A percentile compares a stretch with the other conserved stretches of the same genome.
These are phyloP conservation scores for Anacardium occidentale DNA, from an alignment of 345 rosid species.

Conservation along the genomic window DNA sequence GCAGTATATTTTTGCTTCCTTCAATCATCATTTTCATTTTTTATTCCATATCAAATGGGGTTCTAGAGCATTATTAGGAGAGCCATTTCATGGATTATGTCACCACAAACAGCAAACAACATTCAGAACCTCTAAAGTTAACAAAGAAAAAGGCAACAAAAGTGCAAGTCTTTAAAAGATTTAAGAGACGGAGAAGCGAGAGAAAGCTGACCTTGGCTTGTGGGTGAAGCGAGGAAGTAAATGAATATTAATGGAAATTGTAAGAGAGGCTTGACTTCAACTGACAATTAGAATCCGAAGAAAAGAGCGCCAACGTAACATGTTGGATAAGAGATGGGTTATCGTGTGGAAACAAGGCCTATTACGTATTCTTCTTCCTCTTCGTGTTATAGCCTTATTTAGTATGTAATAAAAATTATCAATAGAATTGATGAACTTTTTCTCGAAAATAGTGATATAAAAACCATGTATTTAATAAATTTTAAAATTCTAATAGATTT, in stretches of 20 bases:
- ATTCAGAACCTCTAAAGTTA: background rate
- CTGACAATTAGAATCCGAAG: background rate
- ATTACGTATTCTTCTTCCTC: conserved; percentile 28
- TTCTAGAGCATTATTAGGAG: background rate
- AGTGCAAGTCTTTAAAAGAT: background rate
- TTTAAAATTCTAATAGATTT: no score
- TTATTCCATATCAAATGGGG: background rate
- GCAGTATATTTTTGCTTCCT: no score
- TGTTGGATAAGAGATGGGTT: conserved; percentile 29
- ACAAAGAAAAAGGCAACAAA: background rate
- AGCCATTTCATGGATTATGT: background rate
- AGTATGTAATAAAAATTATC: no score
- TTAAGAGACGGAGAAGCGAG: conserved; percentile 9
- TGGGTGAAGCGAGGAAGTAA: background rate
- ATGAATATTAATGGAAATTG: background rate
- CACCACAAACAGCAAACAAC: background rate
- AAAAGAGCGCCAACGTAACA: conserved; percentile 34
- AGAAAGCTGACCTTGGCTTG: conserved; percentile 21
- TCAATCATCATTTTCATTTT: no score
- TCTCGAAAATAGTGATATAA: no score
- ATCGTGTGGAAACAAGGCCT: conserved; percentile 43
- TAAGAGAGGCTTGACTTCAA: conserved; percentile 15
- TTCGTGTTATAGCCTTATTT: no score
- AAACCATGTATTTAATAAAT: no score
- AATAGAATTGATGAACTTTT: no score